Conservation (phyloP, 2,329 filamentous ascomycete species). For the Cadophora sp. region DNA sequence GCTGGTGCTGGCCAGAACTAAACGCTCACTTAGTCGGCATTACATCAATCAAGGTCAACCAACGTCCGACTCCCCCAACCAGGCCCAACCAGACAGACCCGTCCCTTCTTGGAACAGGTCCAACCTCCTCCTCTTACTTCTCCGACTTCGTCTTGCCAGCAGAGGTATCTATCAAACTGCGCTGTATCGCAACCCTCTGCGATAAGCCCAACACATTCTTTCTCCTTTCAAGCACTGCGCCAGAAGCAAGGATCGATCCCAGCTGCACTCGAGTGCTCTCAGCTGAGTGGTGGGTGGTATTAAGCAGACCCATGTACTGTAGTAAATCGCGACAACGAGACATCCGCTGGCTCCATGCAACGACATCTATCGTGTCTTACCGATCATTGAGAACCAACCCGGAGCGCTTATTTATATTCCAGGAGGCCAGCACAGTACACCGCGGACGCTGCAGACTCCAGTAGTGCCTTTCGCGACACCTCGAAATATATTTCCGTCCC, state of each 20-base stretch:
- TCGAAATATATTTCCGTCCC: slow-evolving; percentile 15
- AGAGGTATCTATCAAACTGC: background rate
- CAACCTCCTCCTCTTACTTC: background rate
- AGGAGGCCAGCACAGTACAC: background rate
- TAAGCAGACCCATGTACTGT: slow-evolving; percentile 20
- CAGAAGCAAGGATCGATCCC: slow-evolving; percentile 11
- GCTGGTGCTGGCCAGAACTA: background rate
- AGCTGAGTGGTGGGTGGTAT: slow-evolving; percentile 21
- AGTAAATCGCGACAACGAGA: slow-evolving; percentile 26
- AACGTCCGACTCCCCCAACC: background rate
- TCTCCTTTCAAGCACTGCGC: background rate
- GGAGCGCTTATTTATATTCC: slow-evolving; percentile 7
- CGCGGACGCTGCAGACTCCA: background rate
- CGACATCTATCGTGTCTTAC: slow-evolving; percentile 28
- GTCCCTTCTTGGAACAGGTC: background rate
- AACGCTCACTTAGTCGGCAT: background rate
- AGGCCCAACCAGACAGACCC: background rate
- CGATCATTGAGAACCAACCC: slow-evolving; percentile 26
- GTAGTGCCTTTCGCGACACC: slow-evolving; percentile 4
- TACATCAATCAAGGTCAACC: background rate
- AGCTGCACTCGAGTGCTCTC: slow-evolving; percentile 19
- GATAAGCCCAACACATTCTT: background rate
- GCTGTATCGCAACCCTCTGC: background rate
- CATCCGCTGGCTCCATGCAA: slow-evolving; percentile 35
- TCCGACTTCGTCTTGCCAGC: background rate